Evolutionary conservation across 2,329 filamentous ascomycete species (phyloP), one percentile per base, ranked within the genome.

Genomic region (Fusarium sp.): DNA sequence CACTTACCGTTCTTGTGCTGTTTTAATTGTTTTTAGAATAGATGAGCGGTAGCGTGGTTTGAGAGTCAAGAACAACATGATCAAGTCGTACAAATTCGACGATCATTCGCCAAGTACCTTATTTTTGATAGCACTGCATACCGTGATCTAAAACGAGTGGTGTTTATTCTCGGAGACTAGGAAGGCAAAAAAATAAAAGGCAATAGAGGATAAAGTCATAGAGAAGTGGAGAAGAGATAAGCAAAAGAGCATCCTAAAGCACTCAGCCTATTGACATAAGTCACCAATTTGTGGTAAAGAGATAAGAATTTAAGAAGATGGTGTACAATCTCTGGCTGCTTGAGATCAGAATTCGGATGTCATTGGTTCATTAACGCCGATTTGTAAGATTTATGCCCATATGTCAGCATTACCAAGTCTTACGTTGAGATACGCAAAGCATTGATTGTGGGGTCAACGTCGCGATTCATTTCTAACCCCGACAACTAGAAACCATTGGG

Each of bases 231-330:
- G 14, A 10, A 41, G 14, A 23, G 19, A 21, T 12, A 21, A 21
- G 37, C 11, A 12, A 38, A 38, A 8, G 10, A 38, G 37, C 19
- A 38, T 21, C 37, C 19, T 38, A 21, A 5, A 42, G 10, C 12
- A 11, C 3, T 42, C 5, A 42, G 41, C 16, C 23, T 19, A 19
- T 25, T 14, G 6, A 21, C 11, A 27, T 10, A 45, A 3, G 8
- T 21, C 11, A 45, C 23, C 4, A 7, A 3, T 12, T 15, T 15
- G 4, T 10, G 3, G 5, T 0, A 3, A 15, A 21, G 4, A 9
- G 12, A 21, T 27, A 15, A 5, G 5, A 45, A 27, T 10, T 27
- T 5, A 8, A 45, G 25, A 10, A 27, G 25, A 45, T 3, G 4
- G 4, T 27, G 18, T 3, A 21, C 3, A 16, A 46, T 21, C 4